phyloP scores from a whole-genome alignment of 805 yeast species.

The Debaryomyces castellii region DNA sequence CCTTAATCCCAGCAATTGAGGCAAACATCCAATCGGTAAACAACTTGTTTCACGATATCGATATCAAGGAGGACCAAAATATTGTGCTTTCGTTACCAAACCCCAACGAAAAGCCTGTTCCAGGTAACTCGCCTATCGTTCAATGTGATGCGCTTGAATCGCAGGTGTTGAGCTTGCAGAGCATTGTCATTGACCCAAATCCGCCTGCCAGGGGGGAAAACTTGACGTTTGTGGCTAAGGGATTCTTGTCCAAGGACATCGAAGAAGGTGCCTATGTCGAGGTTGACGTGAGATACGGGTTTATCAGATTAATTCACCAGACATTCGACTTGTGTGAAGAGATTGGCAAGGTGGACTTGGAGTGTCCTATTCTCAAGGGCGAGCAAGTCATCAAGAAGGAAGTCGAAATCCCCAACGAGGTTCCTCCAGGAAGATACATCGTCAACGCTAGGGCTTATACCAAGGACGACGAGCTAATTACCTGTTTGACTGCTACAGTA shows the following conservation, averaged over 20 bases:
- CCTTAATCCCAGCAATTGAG: constrained; percentile 19
- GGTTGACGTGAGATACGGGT: constrained; percentile 90
- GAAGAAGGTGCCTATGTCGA: constrained; percentile 92
- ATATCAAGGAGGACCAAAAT: constrained; percentile 4
- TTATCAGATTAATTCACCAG: constrained; percentile 81
- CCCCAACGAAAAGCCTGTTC: constrained; percentile 65
- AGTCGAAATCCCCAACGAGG: constrained; percentile 85
- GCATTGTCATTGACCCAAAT: constrained; percentile 69
- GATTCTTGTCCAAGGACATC: constrained; percentile 53
- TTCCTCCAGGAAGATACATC: constrained; percentile 91
- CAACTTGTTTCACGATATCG: constrained; percentile 1
- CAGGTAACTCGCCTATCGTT: constrained; percentile 85
- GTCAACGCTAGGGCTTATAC: constrained; percentile 91
- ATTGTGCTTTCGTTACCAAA: constrained; percentile 17
- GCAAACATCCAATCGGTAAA: constrained; percentile 13
- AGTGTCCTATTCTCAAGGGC: constrained; percentile 81
- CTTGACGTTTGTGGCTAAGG: constrained; percentile 76
- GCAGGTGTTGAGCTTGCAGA: constrained; percentile 64
- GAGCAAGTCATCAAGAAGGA: constrained; percentile 60
- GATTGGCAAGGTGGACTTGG: constrained; percentile 75
- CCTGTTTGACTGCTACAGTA: constrained; percentile 78
- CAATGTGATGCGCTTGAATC: constrained; percentile 66
- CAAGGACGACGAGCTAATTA: constrained; percentile 72
- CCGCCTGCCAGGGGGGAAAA: constrained; percentile 89
- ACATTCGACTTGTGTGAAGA: constrained; percentile 94